Base-by-base conservation (phyloP, 2,329 filamentous ascomycete species). In the Beauveria varroae region DNA sequence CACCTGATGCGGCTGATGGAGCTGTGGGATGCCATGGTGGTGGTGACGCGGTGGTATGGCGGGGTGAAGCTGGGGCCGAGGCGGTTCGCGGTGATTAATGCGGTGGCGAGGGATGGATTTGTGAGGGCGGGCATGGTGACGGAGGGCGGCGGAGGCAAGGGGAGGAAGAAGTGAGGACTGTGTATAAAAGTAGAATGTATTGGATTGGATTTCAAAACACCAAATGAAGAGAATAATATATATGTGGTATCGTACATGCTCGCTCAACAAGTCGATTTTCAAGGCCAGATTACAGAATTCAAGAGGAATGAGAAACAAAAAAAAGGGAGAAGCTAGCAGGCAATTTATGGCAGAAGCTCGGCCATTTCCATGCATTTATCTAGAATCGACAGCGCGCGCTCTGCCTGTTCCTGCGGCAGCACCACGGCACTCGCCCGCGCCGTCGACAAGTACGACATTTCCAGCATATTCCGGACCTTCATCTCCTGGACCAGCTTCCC, bases 1-100 rank as follows among this genome's bases (percentile, higher is more conserved):
- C 91, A 96, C 76, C 78, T 99, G 34, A 88, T 99, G 86, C 92
- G 97, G 77, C 76, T 96, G 64, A 97, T 97, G 90, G 90, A 93
- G 69, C 81, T 96, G 12, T 97, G 93, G 92, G 85, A 96, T 73
- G 88, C 89, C 18, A 88, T 98, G 78, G 91, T 99, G 0, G 88
- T 99, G 3, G 93, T 99, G 30, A 92, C 90, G 44, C 79, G 95
- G 64, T 99, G 95, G 95, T 99, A 96, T 74, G 95, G 95, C 4
- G 95, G 95, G 1, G 84, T 96, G 62, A 88, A 92, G 68, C 76
- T 99, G 51, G 95, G 95, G 0, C 93, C 93, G 55, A 88, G 93
- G 72, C 80, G 95, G 65, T 99, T 99, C 72, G 86, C 91, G 14
- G 79, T 96, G 60, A 98, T 99, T 71, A 97, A 97, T 71, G 82